phyloP scores from a whole-genome alignment of 169 alveolate genomes.

The Blepharisma undulans region DNA sequence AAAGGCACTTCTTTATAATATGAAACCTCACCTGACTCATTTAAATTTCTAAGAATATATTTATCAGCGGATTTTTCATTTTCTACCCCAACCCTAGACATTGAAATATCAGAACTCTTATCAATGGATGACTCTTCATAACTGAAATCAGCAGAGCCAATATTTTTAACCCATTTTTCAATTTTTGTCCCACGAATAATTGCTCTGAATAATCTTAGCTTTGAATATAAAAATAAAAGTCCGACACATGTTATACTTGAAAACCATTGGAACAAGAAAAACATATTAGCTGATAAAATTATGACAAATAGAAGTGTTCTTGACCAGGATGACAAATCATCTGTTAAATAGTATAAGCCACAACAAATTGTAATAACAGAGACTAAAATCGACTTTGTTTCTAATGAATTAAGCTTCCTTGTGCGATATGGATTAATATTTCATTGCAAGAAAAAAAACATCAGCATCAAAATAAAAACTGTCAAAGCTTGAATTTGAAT shows the following conservation, averaged over 20 bases:
- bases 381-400: neutral
- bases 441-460: conserved; percentile 5
- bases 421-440: conserved; percentile 37
- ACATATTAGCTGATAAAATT: neutral
- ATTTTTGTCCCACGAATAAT: too few relatives aligned
- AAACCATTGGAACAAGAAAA: neutral
- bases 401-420: conserved; percentile 40
- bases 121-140: too few relatives aligned
- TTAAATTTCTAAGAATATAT: too few relatives aligned
- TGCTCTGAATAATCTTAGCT: neutral
- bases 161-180: too few relatives aligned
- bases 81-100: too few relatives aligned
- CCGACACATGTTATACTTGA: neutral
- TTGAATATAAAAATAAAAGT: neutral
- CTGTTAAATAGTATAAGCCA: conserved; percentile 44
- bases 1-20: too few relatives aligned
- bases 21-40: too few relatives aligned
- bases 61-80: too few relatives aligned
- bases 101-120: too few relatives aligned
- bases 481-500: conserved; percentile 48
- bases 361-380: conserved; percentile 51
- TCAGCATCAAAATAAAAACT: conserved; percentile 35
- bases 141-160: too few relatives aligned
- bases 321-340: neutral
- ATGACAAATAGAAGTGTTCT: neutral